Evolutionary conservation across 257 asterid genomes (phyloP), one percentile per base, ranked within the genome.

Genomic region (Plectranthus barbatus): DNA sequence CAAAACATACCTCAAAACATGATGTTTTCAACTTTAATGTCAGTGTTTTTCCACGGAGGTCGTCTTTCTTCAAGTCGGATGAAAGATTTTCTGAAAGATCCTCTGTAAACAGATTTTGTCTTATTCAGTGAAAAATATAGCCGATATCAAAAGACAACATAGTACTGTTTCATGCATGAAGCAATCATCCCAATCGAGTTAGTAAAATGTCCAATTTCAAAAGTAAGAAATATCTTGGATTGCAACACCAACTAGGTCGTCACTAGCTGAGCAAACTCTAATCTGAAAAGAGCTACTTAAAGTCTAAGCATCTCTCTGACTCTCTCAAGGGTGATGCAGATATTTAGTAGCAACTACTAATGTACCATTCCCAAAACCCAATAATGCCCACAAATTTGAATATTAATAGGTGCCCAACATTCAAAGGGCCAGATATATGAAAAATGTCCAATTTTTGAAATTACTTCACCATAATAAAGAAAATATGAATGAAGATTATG

Each of bases 1-100:
- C 65, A 58, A 50, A 37, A 47, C 60, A 59, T 69, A 93, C 99
- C 97, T 93, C 97, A 76, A 93, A 92, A 45, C 74, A 78, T 60
- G 96, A 66, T 55, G 97, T 87, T 77, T 93, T 93, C 84, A 93
- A 72, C 81, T 93, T 93, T 47, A 90, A 64, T 13, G 97, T 93
- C 81, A 93, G 75, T 56, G 97, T 93, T 83, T 83, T 81, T 66
- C 97, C 97, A 54, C 78, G 60, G 64, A 93, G 86, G 66, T 85
- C 92, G 70, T 82, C 88, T 73, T 85, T 85, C 74, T 50, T 75
- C 95, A 93, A 71, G 75, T 87, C 99, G 23, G 80, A 69, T 41
- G 95, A 86, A 72, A 93, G 96, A 81, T 76, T 83, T 71, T 87
- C 99, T 9, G 96, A 81, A 70, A 93, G 84, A 50, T 89, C 92